Percentiles rank a stretch among this genome's conserved stretches.
These are phyloP conservation scores for Chytriomyces confervae DNA, from an alignment of 192 early-diverging fungal species.

Conservation along the genomic window DNA sequence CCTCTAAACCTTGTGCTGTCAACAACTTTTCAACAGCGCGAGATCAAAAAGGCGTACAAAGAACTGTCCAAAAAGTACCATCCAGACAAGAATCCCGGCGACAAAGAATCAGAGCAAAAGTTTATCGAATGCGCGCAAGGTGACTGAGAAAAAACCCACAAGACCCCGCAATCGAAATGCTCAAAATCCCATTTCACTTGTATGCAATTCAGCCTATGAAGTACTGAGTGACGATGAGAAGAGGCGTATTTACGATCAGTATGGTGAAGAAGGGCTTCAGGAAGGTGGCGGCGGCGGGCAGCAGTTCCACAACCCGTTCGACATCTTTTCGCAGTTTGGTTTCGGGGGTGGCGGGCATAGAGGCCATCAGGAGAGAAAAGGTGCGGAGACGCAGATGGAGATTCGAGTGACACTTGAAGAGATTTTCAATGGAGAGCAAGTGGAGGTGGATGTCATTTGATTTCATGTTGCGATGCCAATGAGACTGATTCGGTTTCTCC, in stretches of 20 bases:
- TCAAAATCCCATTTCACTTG: too few species aligned
- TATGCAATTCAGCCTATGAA: background rate
- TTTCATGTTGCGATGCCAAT: background rate
- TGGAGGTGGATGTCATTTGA: slow-evolving; percentile 60
- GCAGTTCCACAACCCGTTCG: slow-evolving; percentile 93
- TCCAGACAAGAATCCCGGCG: slow-evolving; percentile 70
- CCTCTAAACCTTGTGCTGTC: too few species aligned
- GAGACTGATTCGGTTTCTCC: background rate
- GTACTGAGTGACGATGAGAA: slow-evolving; percentile 90
- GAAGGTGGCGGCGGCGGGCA: slow-evolving; percentile 38
- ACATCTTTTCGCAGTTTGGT: slow-evolving; percentile 91
- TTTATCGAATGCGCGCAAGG: slow-evolving; percentile 87
- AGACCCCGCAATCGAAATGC: too few species aligned
- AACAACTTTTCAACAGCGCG: slow-evolving; percentile 50
- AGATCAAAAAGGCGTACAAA: slow-evolving; percentile 96
- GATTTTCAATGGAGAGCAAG: slow-evolving; percentile 79
- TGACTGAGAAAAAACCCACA: slow-evolving; percentile 29
- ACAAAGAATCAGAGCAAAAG: slow-evolving; percentile 83
- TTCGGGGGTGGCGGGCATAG: slow-evolving; percentile 45
- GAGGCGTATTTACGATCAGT: slow-evolving; percentile 86
- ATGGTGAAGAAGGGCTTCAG: slow-evolving; percentile 96
- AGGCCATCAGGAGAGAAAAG: slow-evolving; percentile 73
- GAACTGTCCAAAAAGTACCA: slow-evolving; percentile 52
- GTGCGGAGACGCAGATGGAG: slow-evolving; percentile 77
- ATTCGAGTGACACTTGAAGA: slow-evolving; percentile 89